Percentiles rank a stretch among this genome's conserved stretches.
phyloP scores from a whole-genome alignment of 192 early-diverging fungal genomes.

The Fimicolochytrium jonesii region DNA sequence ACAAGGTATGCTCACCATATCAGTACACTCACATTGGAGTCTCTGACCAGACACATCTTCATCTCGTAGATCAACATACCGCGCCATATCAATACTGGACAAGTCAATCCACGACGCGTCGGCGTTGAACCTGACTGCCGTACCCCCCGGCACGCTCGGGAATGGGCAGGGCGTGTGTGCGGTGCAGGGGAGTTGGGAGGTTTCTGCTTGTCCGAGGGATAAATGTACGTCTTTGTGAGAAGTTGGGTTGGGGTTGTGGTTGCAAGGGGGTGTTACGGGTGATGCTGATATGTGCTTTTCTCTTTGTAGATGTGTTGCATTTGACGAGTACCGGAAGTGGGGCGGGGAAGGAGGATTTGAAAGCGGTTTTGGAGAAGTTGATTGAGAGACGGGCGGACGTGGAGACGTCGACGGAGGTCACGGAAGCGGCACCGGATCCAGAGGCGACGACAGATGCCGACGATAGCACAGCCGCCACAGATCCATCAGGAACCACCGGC shows the following conservation, averaged over 20 bases:
- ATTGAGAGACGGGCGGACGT: background rate
- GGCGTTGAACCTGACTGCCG: slow-evolving; percentile 12
- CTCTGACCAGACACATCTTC: background rate
- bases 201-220: slow-evolving; percentile 12
- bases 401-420: background rate
- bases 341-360: background rate
- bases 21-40: background rate
- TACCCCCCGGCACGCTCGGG: slow-evolving; percentile 4
- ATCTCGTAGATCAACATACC: background rate
- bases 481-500: no score
- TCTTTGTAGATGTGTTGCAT: slow-evolving; percentile 4
- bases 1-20: background rate
- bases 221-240: slow-evolving; percentile 1
- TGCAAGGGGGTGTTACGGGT: background rate
- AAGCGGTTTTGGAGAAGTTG: background rate
- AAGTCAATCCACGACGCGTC: slow-evolving; percentile 1
- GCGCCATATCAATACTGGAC: slow-evolving; percentile 2
- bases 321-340: background rate
- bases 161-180: slow-evolving; percentile 12
- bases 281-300: background rate
- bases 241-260: background rate
- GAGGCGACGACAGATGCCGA: no score
- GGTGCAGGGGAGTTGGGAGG: slow-evolving; percentile 12
- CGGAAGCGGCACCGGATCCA: no score
- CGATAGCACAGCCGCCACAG: no score